Evolutionary conservation across 768 basidiomycete genomes (phyloP).

Genomic region (Epithele typhae): DNA sequence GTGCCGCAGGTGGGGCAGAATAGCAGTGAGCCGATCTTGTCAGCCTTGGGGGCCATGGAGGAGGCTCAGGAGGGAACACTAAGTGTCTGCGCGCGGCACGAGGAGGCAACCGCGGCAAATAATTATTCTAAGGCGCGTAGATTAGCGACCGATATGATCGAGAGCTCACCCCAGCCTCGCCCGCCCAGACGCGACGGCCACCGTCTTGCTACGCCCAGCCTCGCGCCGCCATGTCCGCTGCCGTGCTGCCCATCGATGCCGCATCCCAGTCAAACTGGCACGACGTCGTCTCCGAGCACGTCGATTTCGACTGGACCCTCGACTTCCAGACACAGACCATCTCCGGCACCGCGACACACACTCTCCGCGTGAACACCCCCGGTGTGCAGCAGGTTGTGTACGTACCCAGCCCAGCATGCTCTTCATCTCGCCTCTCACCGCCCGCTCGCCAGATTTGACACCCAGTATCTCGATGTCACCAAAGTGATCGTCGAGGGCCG

Average conservation of each 20-base stretch:
- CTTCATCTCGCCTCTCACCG: slow-evolving; percentile 72
- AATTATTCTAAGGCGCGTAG: too few relatives aligned
- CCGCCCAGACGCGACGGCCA: too few relatives aligned
- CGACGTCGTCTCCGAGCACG: slow-evolving; percentile 58
- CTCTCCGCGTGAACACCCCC: slow-evolving; percentile 48
- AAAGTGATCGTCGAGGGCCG: slow-evolving; percentile 50
- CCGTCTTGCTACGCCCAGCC: too few relatives aligned
- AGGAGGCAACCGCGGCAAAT: too few relatives aligned
- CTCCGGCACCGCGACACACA: slow-evolving; percentile 62
- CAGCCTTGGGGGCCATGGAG: slow-evolving; percentile 28
- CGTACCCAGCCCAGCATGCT: slow-evolving; percentile 36
- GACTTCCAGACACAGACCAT: slow-evolving; percentile 65
- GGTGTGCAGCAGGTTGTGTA: slow-evolving; percentile 59
- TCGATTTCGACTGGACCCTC: slow-evolving; percentile 73
- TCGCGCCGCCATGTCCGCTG: too few relatives aligned
- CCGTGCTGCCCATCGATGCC: slow-evolving; percentile 40
- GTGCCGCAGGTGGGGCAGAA: slow-evolving; percentile 96
- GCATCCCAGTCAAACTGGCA: slow-evolving; percentile 81
- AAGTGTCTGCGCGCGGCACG: slow-evolving; percentile 3
- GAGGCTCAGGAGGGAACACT: background rate
- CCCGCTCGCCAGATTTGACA: slow-evolving; percentile 52
- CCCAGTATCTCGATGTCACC: slow-evolving; percentile 59
- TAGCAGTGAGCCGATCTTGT: slow-evolving; percentile 69
- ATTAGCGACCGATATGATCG: too few relatives aligned
- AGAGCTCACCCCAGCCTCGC: too few relatives aligned